phyloP scores from a whole-genome alignment of 163 green algal species.

The Scenedesmus sp. region DNA sequence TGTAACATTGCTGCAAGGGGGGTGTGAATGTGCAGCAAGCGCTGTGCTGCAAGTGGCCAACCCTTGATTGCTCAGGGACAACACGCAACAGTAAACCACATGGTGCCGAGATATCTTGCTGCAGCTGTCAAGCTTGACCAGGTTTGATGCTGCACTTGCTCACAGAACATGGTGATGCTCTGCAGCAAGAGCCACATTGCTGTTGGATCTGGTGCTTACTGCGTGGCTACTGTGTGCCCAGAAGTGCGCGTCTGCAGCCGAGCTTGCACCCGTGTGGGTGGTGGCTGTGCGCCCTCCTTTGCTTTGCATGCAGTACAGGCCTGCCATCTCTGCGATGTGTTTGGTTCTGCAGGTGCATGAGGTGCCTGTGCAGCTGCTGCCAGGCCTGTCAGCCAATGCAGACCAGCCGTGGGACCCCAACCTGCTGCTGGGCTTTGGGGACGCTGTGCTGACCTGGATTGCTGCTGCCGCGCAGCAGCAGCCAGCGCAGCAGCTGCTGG shows the following conservation, averaged over 20 bases:
- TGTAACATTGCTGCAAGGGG: background rate
- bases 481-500: constrained; percentile 34
- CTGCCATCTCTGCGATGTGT: background rate
- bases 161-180: too few species aligned
- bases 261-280: too few species aligned
- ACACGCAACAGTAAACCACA: background rate
- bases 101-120: background rate
- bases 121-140: too few species aligned
- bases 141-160: too few species aligned
- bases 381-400: constrained; percentile 26
- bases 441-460: constrained; percentile 67
- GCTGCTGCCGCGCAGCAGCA: constrained; percentile 12
- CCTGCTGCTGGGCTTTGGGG: constrained; percentile 65
- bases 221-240: too few species aligned
- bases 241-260: too few species aligned
- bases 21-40: background rate
- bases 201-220: too few species aligned
- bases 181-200: too few species aligned
- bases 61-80: background rate
- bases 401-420: constrained; percentile 59
- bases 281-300: too few species aligned
- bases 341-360: constrained; percentile 35
- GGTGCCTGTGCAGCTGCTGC: constrained; percentile 57
- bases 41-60: too few species aligned
- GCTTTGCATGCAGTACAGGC: background rate